phyloP scores from a whole-genome alignment of 2,329 filamentous ascomycete genomes.

The Lasiodiplodia gonubiensis region DNA sequence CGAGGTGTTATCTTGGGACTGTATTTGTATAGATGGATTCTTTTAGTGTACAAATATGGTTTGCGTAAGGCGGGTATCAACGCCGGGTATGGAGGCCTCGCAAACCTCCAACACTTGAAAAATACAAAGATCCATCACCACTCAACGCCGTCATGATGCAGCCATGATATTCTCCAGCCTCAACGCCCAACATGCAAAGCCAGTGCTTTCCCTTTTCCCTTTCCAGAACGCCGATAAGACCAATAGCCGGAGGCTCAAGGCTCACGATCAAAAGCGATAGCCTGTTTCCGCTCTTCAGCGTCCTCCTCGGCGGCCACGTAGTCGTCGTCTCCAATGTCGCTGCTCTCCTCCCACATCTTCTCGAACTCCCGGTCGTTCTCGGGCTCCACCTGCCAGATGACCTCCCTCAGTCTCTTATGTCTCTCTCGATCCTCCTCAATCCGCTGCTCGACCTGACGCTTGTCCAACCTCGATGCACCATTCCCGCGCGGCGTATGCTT shows the following conservation, averaged over 20 bases:
- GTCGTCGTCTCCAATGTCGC: constrained; percentile 87
- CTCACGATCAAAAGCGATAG: constrained; percentile 47
- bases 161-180: not conserved
- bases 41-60: constrained; percentile 44
- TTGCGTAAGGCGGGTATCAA: constrained; percentile 31
- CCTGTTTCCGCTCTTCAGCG: constrained; percentile 58
- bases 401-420: constrained; percentile 89
- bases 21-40: constrained; percentile 44
- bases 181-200: not conserved
- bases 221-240: constrained; percentile 1
- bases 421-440: constrained; percentile 96
- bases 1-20: constrained; percentile 31
- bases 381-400: constrained; percentile 84
- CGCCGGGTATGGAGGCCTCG: constrained; percentile 6
- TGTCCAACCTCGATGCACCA: constrained; percentile 67
- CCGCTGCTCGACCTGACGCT: constrained; percentile 88
- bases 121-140: constrained; percentile 22
- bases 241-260: not conserved
- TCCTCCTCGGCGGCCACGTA: constrained; percentile 79
- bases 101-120: constrained; percentile 37
- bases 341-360: constrained; percentile 84
- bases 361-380: constrained; percentile 73
- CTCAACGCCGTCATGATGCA: constrained; percentile 23
- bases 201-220: not conserved
- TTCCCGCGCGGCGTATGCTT: constrained; percentile 34